Base-by-base conservation (phyloP, 306 rosid genomes). In the Alnus glutinosa region DNA sequence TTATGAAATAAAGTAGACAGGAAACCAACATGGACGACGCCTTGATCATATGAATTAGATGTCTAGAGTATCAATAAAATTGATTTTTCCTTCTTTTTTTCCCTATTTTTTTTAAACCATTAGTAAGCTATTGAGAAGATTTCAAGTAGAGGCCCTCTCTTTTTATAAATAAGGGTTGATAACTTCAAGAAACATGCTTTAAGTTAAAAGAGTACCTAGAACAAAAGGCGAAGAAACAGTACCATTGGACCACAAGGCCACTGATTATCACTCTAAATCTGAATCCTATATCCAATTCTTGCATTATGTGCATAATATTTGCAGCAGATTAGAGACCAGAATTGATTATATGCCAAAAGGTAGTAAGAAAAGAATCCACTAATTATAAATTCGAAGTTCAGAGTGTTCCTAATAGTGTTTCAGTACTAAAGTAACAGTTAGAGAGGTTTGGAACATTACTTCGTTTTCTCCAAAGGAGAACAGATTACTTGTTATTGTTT, bases 341-440 rank as follows among this genome's bases (percentile, higher is more conserved):
- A 28, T 10, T 61, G 28, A 6, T 30, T 61, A 11, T 30, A 61
- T 12, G 16, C 16, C 7, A 11, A 23, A 61, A 61, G 4, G 7
- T 61, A 61, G 39, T 61, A 61, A 61, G 46, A 42, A 42, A 13
- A 61, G 4, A 3, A 28, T 30, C 37, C 67, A 10, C 15, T 11
- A 23, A 30, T 4, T 30, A 30, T 14, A 61, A 59, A 30, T 30
- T 30, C 39, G 1, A 61, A 61, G 67, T 11, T 23, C 67, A 61
- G 67, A 9, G 67, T 59, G 67, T 28, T 59, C 67, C 67, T 59
- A 28, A 23, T 61, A 10, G 66, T 61, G 67, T 61, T 61, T 61
- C 39, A 9, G 36, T 4, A 61, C 46, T 42, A 61, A 61, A 61
- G 37, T 12, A 61, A 30, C 9, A 61, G 67, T 61, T 61, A 23